phyloP scores from a whole-genome alignment of 495 filamentous ascomycete species.

The Penicillium riverlandense region DNA sequence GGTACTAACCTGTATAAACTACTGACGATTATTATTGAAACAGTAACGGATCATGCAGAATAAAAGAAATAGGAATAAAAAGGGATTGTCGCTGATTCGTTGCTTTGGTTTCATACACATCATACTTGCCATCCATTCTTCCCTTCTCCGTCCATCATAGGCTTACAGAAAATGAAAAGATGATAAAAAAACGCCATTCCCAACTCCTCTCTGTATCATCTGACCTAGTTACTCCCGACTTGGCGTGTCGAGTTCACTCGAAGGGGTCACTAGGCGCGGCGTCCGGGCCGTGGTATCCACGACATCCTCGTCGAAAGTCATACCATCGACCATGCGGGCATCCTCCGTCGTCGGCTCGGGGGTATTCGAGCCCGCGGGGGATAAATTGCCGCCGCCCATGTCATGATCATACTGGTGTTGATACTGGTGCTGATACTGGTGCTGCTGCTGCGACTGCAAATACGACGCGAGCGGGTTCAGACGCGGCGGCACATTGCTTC shows the following conservation, averaged over 20 bases:
- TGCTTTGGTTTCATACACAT: too few species aligned
- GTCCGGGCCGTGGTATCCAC: conserved; percentile 46
- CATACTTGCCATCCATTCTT: too few species aligned
- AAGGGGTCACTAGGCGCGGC: conserved; percentile 29
- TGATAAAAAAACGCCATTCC: conserved; percentile 2
- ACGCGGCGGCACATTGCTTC: conserved; percentile 20
- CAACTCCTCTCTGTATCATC: conserved; percentile 3
- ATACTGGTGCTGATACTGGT: not conserved
- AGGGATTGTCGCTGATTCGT: too few species aligned
- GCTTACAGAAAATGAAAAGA: conserved; percentile 1
- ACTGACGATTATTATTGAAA: too few species aligned
- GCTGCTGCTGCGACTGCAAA: conserved; percentile 20
- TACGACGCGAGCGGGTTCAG: conserved; percentile 18
- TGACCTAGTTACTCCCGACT: conserved; percentile 8
- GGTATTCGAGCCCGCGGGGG: conserved; percentile 30
- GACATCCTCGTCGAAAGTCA: conserved; percentile 48
- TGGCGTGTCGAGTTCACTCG: conserved; percentile 9
- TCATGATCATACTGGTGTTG: too few species aligned
- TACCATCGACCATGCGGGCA: conserved; percentile 47
- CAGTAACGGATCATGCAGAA: too few species aligned
- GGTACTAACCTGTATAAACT: too few species aligned
- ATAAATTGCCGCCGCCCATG: not conserved
- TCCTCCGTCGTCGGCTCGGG: conserved; percentile 34
- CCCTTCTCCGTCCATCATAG: not conserved
- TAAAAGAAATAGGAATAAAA: too few species aligned